These are phyloP conservation scores for Stenogyne calaminthoides DNA, from an alignment of 305 asterid species.

Conservation along the genomic window DNA sequence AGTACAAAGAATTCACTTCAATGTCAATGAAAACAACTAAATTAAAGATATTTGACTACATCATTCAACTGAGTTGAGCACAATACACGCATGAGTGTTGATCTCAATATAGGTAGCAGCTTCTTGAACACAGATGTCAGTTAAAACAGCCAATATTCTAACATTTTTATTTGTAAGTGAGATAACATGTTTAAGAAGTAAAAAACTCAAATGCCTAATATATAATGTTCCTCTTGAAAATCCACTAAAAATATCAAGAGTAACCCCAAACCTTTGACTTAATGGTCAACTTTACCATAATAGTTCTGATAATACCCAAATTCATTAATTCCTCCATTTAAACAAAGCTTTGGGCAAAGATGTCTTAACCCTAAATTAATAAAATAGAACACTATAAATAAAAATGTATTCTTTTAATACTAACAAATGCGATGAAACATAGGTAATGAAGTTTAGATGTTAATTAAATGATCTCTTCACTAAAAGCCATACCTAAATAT, in stretches of 20 bases:
- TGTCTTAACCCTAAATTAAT: constrained; percentile 3
- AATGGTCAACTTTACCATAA: background rate
- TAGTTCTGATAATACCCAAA: background rate
- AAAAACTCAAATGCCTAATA: constrained; percentile 15
- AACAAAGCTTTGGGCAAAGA: background rate
- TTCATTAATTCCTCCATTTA: background rate
- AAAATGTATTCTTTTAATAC: background rate
- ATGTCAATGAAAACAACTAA: constrained; percentile 16
- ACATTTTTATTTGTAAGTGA: background rate
- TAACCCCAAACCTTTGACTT: background rate
- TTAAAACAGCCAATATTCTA: constrained; percentile 3
- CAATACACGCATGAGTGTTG: background rate
- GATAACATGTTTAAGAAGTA: background rate
- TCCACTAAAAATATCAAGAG: constrained; percentile 6
- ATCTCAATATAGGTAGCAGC: background rate
- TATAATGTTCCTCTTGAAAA: constrained; percentile 14
- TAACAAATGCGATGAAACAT: constrained; percentile 12
- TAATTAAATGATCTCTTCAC: constrained; percentile 1
- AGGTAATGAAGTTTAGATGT: constrained; percentile 12
- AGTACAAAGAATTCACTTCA: background rate
- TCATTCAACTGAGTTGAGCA: constrained; percentile 8
- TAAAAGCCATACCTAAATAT: constrained; percentile 68
- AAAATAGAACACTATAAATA: background rate
- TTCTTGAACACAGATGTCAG: constrained; percentile 3
- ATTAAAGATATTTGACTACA: background rate